These are phyloP conservation scores for Echium plantagineum DNA, from an alignment of 257 asterid species.

Conservation along the genomic window DNA sequence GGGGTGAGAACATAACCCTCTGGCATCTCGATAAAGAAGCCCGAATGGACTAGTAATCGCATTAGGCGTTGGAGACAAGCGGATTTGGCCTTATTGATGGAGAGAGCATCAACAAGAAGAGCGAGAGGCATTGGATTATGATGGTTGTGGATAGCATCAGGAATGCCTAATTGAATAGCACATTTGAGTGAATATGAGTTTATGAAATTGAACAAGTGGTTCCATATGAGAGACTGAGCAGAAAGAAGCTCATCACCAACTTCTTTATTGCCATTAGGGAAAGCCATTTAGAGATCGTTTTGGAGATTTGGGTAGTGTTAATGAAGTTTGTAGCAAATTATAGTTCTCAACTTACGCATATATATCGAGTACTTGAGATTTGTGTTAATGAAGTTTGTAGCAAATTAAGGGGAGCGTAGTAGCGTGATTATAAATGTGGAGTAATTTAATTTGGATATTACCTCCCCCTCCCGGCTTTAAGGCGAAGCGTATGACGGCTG, in stretches of 20 bases:
- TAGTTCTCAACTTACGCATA: too few relatives aligned
- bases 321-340: too few relatives aligned
- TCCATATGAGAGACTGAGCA: slow-evolving; percentile 21
- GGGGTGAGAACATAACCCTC: slow-evolving; percentile 17
- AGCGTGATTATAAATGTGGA: too few relatives aligned
- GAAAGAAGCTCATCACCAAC: slow-evolving; percentile 4
- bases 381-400: too few relatives aligned
- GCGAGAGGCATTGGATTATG: slow-evolving; percentile 7
- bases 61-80: slow-evolving; percentile 9
- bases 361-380: too few relatives aligned
- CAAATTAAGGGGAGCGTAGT: too few relatives aligned
- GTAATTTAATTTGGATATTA: too few relatives aligned
- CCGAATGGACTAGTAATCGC: slow-evolving; percentile 13
- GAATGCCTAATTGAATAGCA: slow-evolving; percentile 15
- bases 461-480: too few relatives aligned
- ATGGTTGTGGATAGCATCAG: slow-evolving; percentile 15
- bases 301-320: too few relatives aligned
- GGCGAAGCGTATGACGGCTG: too few relatives aligned
- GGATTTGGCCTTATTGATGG: slow-evolving; percentile 8
- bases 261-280: not conserved
- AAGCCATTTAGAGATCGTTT: too few relatives aligned
- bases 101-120: slow-evolving; percentile 8
- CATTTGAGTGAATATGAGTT: slow-evolving; percentile 18
- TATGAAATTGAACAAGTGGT: slow-evolving; percentile 11
- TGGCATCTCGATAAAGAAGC: not conserved